These are phyloP conservation scores for Amauroascus verrucosus DNA, from an alignment of 2,329 filamentous ascomycete genomes.

Conservation along the genomic window DNA sequence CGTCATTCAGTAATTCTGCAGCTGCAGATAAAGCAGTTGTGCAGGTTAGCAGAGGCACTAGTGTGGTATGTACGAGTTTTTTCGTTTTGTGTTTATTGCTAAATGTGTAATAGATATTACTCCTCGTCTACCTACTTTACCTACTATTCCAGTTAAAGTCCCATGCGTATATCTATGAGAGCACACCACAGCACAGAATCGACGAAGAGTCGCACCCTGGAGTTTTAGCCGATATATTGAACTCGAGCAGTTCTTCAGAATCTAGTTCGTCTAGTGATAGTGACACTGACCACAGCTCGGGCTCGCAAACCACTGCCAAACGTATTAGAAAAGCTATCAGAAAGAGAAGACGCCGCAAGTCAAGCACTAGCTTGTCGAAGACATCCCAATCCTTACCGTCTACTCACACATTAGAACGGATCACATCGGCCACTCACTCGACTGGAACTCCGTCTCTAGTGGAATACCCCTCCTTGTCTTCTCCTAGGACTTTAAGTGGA, in stretches of 20 bases:
- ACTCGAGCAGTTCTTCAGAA: constrained; percentile 52
- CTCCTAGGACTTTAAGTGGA: constrained; percentile 27
- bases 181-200: constrained; percentile 83
- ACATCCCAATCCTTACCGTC: constrained; percentile 39
- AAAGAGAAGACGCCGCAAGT: constrained; percentile 62
- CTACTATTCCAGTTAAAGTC: constrained; percentile 87
- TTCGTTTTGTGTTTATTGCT: not conserved
- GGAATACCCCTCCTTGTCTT: constrained; percentile 30
- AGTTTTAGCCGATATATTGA: constrained; percentile 69
- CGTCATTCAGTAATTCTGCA: constrained; percentile 58
- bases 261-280: constrained; percentile 43
- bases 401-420: not conserved
- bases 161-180: constrained; percentile 71
- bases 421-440: constrained; percentile 32
- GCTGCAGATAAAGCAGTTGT: constrained; percentile 61
- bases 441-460: constrained; percentile 33
- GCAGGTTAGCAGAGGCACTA: constrained; percentile 80
- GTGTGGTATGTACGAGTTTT: constrained; percentile 52
- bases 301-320: constrained; percentile 57
- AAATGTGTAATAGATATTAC: constrained; percentile 46
- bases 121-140: constrained; percentile 74
- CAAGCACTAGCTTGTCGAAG: constrained; percentile 55
- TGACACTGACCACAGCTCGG: constrained; percentile 58
- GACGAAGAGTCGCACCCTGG: constrained; percentile 85
- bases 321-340: constrained; percentile 67